Conservation (phyloP, 2,329 filamentous ascomycete genomes). For the Rutstroemia sp. region DNA sequence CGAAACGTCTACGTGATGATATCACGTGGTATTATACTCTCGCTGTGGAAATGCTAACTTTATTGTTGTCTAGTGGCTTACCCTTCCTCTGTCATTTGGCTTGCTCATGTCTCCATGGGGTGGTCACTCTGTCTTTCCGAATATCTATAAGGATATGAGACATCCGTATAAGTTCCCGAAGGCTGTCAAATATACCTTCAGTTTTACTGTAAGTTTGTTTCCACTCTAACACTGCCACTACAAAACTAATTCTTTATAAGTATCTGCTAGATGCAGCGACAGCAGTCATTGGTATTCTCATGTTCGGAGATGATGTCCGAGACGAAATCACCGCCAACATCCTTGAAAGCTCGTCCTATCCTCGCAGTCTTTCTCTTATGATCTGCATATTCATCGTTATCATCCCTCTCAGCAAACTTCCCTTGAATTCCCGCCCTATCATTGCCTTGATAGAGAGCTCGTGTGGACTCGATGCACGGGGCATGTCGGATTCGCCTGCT, state of each 20-base stretch:
- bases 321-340: slow-evolving; percentile 92
- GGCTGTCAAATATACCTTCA: slow-evolving; percentile 73
- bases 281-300: slow-evolving; percentile 76
- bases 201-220: slow-evolving; percentile 61
- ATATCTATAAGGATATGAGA: slow-evolving; percentile 71
- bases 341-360: slow-evolving; percentile 66
- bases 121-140: slow-evolving; percentile 66
- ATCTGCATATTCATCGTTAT: slow-evolving; percentile 85
- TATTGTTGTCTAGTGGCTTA: slow-evolving; percentile 48
- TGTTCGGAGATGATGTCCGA: slow-evolving; percentile 74
- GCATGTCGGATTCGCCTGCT: slow-evolving; percentile 38
- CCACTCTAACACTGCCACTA: not conserved
- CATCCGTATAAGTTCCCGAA: slow-evolving; percentile 62
- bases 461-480: slow-evolving; percentile 49
- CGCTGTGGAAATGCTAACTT: not conserved
- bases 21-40: not conserved
- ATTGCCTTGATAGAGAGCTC: slow-evolving; percentile 78
- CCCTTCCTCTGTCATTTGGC: slow-evolving; percentile 80
- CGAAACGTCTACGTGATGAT: too few species aligned
- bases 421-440: slow-evolving; percentile 81
- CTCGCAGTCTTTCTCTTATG: slow-evolving; percentile 62
- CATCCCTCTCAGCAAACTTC: slow-evolving; percentile 93
- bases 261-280: slow-evolving; percentile 76
- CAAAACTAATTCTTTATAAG: slow-evolving; percentile 31
- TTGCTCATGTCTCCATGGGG: slow-evolving; percentile 80